Percentiles rank a stretch among this genome's conserved stretches.
phyloP scores from a whole-genome alignment of 2,329 filamentous ascomycete genomes.

The Aureobasidium musti region DNA sequence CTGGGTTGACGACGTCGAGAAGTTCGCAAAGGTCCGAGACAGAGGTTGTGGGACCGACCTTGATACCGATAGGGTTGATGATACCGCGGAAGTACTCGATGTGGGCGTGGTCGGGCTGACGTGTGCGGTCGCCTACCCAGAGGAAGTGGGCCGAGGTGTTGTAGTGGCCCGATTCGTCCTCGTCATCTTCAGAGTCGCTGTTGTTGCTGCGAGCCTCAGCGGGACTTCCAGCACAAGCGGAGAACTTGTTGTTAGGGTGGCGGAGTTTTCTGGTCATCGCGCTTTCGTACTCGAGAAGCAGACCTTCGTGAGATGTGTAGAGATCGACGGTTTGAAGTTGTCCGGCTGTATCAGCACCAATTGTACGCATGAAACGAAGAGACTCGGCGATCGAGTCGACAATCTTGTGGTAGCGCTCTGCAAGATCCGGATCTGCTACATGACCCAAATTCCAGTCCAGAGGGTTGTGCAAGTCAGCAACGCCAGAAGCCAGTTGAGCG shows the following conservation, averaged over 20 bases:
- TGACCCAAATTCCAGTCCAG: constrained; percentile 95
- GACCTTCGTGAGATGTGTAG: constrained; percentile 92
- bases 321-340: constrained; percentile 90
- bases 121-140: constrained; percentile 96
- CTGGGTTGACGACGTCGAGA: constrained; percentile 82
- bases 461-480: constrained; percentile 90
- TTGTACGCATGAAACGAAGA: constrained; percentile 88
- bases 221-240: constrained; percentile 30
- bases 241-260: constrained; percentile 56
- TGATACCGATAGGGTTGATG: constrained; percentile 93
- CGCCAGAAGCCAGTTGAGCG: constrained; percentile 77
- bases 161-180: constrained; percentile 67
- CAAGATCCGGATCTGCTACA: constrained; percentile 78
- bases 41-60: constrained; percentile 86
- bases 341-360: constrained; percentile 82
- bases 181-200: constrained; percentile 35
- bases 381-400: constrained; percentile 87
- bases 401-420: constrained; percentile 81
- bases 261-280: constrained; percentile 75
- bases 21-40: constrained; percentile 73
- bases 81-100: constrained; percentile 98
- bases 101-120: constrained; percentile 89
- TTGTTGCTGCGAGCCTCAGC: constrained; percentile 31
- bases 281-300: constrained; percentile 93
- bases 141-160: constrained; percentile 95